Evolutionary conservation across 2,329 filamentous ascomycete species (phyloP), one percentile per base, ranked within the genome.

Genomic region (Epichloe sylvatica): DNA sequence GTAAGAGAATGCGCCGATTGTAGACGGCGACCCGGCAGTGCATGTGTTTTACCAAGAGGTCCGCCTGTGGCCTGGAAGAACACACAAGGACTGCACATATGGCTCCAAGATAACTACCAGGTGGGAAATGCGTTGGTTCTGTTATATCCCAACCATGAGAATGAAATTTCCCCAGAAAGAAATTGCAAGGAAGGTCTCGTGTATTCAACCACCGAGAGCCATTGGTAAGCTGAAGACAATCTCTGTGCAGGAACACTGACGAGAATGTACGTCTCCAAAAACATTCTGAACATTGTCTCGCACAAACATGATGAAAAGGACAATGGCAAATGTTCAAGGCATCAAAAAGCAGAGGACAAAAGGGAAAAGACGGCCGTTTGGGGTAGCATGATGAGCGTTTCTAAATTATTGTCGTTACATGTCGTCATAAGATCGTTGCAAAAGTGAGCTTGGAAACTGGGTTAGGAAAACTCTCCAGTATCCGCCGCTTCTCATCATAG

Each of bases 391-490:
- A 48, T 42, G 45, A 33, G 44, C 42, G 47, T 46, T 46, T 56
- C 54, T 56, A 57, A 49, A 55, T 46, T 40, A n/a, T 35, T 30
- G 49, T 55, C 55, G 54, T 57, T 54, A 56, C 55, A 49, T 56
- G 50, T 60, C 56, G 52, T 59, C 53, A 54, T 59, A 53, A 56
- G 55, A 50, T 59, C 57, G 55, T 60, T 52, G 50, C 49, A 57
- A 55, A 53, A 52, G 19, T 44, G 47, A 42, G 40, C 37, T 47
- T 50, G 35, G 30, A 49, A 52, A 52, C 52, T 50, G 51, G 21
- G 39, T 38, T 5, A 6, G 40, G 13, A 23, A 17, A 40, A 15
- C 23, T n/a, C 23, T 7, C 23, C n/a, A 39, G 23, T 33, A 5
- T 47, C 12, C 23, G 23, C 40, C 36, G 37, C 9, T 47, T 47